A percentile compares a stretch with the other conserved stretches of the same genome.
These are phyloP conservation scores for Yamadazyma kanchanaburiensis DNA, from an alignment of 1,139 yeast species.

Conservation along the genomic window DNA sequence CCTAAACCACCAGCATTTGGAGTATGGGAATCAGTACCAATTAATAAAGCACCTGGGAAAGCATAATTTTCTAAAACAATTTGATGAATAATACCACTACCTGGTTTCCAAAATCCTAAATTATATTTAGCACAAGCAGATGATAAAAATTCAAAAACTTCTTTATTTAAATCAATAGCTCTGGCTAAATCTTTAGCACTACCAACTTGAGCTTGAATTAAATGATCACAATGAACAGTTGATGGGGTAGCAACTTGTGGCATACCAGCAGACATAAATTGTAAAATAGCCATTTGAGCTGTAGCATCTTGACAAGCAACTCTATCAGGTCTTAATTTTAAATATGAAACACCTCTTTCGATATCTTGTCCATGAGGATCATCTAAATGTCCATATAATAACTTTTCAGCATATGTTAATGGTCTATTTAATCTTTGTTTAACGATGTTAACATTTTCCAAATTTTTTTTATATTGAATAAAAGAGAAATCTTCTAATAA, in stretches of 20 bases:
- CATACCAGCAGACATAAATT: slow-evolving; percentile 96
- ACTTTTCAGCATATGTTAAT: slow-evolving; percentile 94
- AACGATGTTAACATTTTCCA: slow-evolving; percentile 85
- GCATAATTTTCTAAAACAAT: slow-evolving; percentile 96
- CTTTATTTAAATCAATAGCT: slow-evolving; percentile 91
- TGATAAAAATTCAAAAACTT: slow-evolving; percentile 93
- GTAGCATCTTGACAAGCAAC: slow-evolving; percentile 99
- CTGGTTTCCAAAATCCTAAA: slow-evolving; percentile 99
- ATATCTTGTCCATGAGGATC: slow-evolving; percentile 94
- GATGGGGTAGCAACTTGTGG: slow-evolving; percentile 95
- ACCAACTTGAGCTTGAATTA: slow-evolving; percentile 96
- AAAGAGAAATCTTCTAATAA: slow-evolving; percentile 84
- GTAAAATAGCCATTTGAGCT: slow-evolving; percentile 98
- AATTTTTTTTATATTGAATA: slow-evolving; percentile 71
- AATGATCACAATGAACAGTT: slow-evolving; percentile 98
- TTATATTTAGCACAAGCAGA: slow-evolving; percentile 95
- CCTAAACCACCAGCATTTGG: slow-evolving; percentile 99
- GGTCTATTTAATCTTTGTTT: slow-evolving; percentile 88
- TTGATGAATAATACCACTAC: slow-evolving; percentile 98
- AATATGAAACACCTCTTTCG: slow-evolving; percentile 93
- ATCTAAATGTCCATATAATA: slow-evolving; percentile 93
- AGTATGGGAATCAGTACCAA: slow-evolving; percentile 98
- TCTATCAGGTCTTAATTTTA: slow-evolving; percentile 97
- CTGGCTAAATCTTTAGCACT: slow-evolving; percentile 90
- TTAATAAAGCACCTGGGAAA: slow-evolving; percentile 95